A percentile compares a stretch with the other conserved stretches of the same genome.
phyloP scores from a whole-genome alignment of 495 filamentous ascomycete genomes.

The Xylaria flabelliformis region DNA sequence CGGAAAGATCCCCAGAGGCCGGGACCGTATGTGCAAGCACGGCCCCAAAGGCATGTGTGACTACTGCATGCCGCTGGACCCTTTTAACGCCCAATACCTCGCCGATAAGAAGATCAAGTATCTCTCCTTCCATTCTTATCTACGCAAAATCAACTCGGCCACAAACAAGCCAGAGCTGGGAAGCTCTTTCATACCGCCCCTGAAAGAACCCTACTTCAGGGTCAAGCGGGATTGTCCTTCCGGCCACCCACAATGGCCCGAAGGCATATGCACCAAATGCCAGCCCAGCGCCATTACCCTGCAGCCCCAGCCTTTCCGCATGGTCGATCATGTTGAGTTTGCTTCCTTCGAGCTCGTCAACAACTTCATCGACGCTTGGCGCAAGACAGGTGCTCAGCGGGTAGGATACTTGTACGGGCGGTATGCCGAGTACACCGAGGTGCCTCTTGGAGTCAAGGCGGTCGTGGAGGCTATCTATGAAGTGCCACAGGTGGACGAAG shows the following conservation, averaged over 20 bases:
- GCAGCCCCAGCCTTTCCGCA: conserved; percentile 92
- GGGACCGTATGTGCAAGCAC: conserved; percentile 95
- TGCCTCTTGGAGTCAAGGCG: conserved; percentile 93
- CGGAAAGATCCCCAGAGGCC: conserved; percentile 84
- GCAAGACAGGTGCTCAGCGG: conserved; percentile 76
- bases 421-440: conserved; percentile 89
- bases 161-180: conserved; percentile 95
- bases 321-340: conserved; percentile 99
- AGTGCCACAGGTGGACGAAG: conserved; percentile 86
- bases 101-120: conserved; percentile 98
- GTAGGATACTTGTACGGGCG: conserved; percentile 91
- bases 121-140: conserved; percentile 91
- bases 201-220: conserved; percentile 92
- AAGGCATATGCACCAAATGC: conserved; percentile 99
- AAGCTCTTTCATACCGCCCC: conserved; percentile 92
- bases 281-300: conserved; percentile 97
- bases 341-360: conserved; percentile 81
- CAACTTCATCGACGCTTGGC: conserved; percentile 89
- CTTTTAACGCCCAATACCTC: conserved; percentile 86
- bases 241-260: conserved; percentile 90
- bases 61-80: conserved; percentile 98
- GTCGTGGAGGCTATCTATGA: conserved; percentile 98
- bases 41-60: conserved; percentile 98
- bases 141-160: conserved; percentile 91
- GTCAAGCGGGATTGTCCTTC: conserved; percentile 89